These are phyloP conservation scores for Scheffersomyces lignosus DNA, from an alignment of 805 yeast species.

Conservation along the genomic window DNA sequence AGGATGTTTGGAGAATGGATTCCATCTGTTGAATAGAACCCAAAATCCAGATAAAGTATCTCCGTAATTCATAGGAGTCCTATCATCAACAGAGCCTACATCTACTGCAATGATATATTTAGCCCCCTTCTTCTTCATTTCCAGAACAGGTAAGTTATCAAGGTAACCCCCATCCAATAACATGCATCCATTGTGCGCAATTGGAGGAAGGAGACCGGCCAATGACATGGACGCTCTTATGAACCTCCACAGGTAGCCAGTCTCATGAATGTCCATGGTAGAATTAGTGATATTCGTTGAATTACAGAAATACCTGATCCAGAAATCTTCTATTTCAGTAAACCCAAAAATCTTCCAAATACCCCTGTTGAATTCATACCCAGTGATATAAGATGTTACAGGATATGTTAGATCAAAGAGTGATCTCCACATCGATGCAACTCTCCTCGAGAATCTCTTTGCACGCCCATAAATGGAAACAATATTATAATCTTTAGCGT, in stretches of 20 bases:
- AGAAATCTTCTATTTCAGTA: conserved; percentile 89
- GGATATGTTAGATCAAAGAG: conserved; percentile 87
- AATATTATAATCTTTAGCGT: conserved; percentile 87
- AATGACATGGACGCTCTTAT: conserved; percentile 95
- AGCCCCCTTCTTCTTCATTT: conserved; percentile 90
- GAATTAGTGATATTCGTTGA: conserved; percentile 95
- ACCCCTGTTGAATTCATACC: conserved; percentile 95
- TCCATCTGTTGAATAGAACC: conserved; percentile 85
- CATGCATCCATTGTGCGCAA: conserved; percentile 90
- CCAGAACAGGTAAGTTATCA: conserved; percentile 88
- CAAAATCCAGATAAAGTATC: conserved; percentile 91
- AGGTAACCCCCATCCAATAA: conserved; percentile 94
- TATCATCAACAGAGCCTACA: conserved; percentile 92
- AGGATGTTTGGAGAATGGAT: conserved; percentile 85
- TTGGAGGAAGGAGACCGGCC: conserved; percentile 89
- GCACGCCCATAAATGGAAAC: conserved; percentile 90
- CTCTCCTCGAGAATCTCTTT: conserved; percentile 79
- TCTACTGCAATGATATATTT: conserved; percentile 87
- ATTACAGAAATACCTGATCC: conserved; percentile 87
- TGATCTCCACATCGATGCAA: conserved; percentile 85
- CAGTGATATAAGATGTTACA: conserved; percentile 91
- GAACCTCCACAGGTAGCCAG: conserved; percentile 94
- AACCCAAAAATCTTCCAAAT: conserved; percentile 97
- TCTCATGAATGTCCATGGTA: conserved; percentile 88
- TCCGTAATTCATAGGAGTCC: conserved; percentile 87